Percentiles rank a stretch among this genome's conserved stretches.
phyloP scores from a whole-genome alignment of 805 yeast species.

The Candida taoyuanica region DNA sequence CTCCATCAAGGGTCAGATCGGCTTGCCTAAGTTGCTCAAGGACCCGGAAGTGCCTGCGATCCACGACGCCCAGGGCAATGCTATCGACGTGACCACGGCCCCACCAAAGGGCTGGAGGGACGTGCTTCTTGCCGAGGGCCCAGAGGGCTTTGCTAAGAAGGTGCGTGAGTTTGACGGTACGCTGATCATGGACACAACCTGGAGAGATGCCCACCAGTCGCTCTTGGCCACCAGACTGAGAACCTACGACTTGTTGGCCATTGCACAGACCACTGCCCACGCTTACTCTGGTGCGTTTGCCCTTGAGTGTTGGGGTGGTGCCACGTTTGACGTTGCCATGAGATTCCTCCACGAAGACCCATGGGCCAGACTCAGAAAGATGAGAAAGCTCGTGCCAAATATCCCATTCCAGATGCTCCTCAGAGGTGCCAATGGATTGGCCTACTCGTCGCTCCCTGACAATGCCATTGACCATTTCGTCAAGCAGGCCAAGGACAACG shows the following conservation, averaged over 20 bases:
- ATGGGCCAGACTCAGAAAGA: conserved; percentile 89
- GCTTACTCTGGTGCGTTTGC: conserved; percentile 91
- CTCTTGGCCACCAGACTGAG: conserved; percentile 95
- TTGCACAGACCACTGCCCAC: conserved; percentile 91
- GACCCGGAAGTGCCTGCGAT: conserved; percentile 75
- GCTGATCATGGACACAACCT: conserved; percentile 94
- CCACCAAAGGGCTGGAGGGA: conserved; percentile 90
- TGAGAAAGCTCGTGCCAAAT: conserved; percentile 90
- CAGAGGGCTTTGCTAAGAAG: conserved; percentile 83
- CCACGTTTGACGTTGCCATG: conserved; percentile 98
- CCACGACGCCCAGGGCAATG: conserved; percentile 55
- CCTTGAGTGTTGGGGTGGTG: conserved; percentile 99
- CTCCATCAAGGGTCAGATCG: conserved; percentile 92
- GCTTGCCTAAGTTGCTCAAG: conserved; percentile 74
- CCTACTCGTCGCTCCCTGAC: conserved; percentile 96
- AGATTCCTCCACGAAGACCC: conserved; percentile 98
- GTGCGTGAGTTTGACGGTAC: conserved; percentile 84
- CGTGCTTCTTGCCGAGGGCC: conserved; percentile 77
- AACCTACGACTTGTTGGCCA: conserved; percentile 83
- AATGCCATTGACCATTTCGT: conserved; percentile 98
- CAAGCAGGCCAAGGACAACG: conserved; percentile 87
- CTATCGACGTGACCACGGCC: conserved; percentile 50
- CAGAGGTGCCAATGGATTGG: conserved; percentile 99
- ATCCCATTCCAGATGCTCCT: conserved; percentile 99
- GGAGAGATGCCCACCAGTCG: conserved; percentile 99